Evolutionary conservation across 2,329 filamentous ascomycete genomes (phyloP), one percentile per base, ranked within the genome.

Genomic region (Aspergillus hortae): DNA sequence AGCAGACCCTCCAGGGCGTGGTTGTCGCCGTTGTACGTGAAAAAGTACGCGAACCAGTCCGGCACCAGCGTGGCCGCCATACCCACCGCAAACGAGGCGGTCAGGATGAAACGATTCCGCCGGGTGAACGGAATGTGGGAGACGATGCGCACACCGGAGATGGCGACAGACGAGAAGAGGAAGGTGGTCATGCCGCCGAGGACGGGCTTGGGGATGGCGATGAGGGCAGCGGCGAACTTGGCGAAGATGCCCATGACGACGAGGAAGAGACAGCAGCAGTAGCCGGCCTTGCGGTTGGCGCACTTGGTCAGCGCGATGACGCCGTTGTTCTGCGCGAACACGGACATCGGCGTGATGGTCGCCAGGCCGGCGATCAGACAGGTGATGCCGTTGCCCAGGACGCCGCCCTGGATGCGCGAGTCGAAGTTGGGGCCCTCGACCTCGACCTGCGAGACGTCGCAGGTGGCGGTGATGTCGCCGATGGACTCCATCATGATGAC

Each of bases 221-320:
- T 83, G 4, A 89, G 78, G 0, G 86, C 81, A 0, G 85, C 85
- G 2, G 85, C 84, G 56, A 88, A 88, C 62, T 88, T 88, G 49
- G 84, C 80, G 63, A 88, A 87, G 46, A 88, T 76, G 6, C 85
- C 86, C 82, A 88, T 87, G 53, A 89, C 64, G 30, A 88, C 69
- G 17, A 88, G 74, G 74, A 86, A 88, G 59, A 82, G 80, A 61
- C 83, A 85, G 61, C 80, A 82, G 53, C 79, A 83, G 70, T 85
- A 88, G 0, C 85, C 85, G 3, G 86, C 85, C 45, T 83, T 83
- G 48, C 85, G 78, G 63, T 86, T 87, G 1, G 85, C 85, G 59
- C 85, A 88, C 23, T 84, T 79, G 0, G 86, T 88, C 40, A 88
- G 70, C 0, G 83, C 81, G 52, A 87, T 87, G 52, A 86, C 85